phyloP scores from a whole-genome alignment of 2,329 filamentous ascomycete genomes.

The Cytospora piceae region DNA sequence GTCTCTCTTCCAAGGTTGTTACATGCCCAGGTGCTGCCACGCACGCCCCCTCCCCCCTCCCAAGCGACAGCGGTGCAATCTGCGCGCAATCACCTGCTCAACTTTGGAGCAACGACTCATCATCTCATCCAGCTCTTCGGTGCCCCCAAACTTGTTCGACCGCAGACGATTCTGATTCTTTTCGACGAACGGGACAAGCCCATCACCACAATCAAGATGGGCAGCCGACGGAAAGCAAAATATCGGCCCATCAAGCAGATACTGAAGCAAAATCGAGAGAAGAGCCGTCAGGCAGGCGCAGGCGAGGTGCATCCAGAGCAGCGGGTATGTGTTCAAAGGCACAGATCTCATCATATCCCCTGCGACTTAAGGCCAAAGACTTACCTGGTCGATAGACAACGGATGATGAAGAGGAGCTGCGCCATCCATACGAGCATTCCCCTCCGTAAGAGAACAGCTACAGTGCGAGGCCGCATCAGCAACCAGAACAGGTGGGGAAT shows the following conservation, averaged over 20 bases:
- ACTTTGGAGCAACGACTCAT: too few species aligned
- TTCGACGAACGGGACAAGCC: neutral
- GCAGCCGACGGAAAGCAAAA: neutral
- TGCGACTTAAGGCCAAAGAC: neutral
- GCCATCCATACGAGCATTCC: neutral
- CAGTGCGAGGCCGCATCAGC: neutral
- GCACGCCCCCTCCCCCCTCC: too few species aligned
- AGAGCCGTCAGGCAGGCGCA: neutral
- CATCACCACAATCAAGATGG: neutral
- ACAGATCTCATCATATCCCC: neutral
- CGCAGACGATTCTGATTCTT: neutral
- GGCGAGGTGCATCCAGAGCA: neutral
- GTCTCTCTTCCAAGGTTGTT: neutral
- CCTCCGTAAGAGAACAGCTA: neutral
- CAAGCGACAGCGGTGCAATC: neutral
- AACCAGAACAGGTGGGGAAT: neutral
- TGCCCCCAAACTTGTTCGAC: too few species aligned
- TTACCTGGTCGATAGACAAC: neutral
- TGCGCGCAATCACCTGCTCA: neutral
- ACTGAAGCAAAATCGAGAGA: neutral
- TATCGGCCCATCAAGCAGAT: neutral
- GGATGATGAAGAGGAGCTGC: neutral
- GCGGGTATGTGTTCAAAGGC: neutral
- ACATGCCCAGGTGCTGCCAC: too few species aligned
- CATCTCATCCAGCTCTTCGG: too few species aligned